Percentiles rank a stretch among this genome's conserved stretches.
Evolutionary conservation across 1,284 basidiomycete species (phyloP).

Genomic region (Fomitiporia mediterranea): DNA sequence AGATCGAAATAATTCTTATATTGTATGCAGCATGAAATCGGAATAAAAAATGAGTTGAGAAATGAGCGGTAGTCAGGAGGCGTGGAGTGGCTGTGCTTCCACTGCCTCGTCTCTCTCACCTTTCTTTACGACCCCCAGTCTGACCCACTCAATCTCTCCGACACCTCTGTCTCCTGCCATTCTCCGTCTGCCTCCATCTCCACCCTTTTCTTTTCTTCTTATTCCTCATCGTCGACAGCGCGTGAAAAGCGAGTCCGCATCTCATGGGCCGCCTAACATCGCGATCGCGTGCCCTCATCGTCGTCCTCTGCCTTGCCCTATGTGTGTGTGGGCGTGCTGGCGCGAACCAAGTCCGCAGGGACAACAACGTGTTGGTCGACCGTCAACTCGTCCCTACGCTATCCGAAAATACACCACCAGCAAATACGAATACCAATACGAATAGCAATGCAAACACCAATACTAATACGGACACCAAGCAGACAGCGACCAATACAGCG

Average conservation of each 20-base stretch:
- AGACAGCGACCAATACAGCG: constrained; percentile 16
- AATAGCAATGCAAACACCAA: constrained; percentile 15
- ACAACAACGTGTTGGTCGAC: constrained; percentile 1
- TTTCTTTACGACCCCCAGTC: neutral
- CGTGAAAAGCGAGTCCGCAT: neutral
- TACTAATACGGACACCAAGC: constrained; percentile 22
- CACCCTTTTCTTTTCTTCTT: neutral
- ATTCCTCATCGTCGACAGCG: neutral
- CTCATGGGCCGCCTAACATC: constrained; percentile 13
- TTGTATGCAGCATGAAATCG: neutral
- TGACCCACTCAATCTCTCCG: neutral
- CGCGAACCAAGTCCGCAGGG: neutral
- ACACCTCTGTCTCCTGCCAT: neutral
- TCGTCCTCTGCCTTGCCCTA: constrained; percentile 14
- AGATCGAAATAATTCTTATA: neutral
- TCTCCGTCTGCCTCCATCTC: constrained; percentile 1
- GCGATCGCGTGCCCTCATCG: constrained; percentile 15
- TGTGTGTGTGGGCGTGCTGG: neutral
- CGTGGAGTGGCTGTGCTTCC: constrained; percentile 2
- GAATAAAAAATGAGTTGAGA: neutral
- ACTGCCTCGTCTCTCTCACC: constrained; percentile 3
- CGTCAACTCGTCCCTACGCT: neutral
- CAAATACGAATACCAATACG: constrained; percentile 19
- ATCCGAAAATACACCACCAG: neutral
- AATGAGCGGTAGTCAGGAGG: constrained; percentile 1